Evolutionary conservation across 495 filamentous ascomycete genomes (phyloP).

Genomic region (Penicillium parvum): DNA sequence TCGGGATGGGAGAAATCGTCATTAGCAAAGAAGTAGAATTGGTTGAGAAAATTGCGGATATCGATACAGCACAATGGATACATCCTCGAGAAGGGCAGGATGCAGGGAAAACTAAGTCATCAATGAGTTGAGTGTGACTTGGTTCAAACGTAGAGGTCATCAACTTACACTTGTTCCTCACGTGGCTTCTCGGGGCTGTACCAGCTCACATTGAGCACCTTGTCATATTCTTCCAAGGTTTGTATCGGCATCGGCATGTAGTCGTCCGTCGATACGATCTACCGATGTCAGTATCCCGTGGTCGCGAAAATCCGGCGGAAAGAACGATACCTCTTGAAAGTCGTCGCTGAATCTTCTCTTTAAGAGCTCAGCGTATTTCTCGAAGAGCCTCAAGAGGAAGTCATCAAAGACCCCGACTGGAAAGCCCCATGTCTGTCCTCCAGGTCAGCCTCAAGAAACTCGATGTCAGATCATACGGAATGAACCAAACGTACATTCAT

Average conservation of each 20-base stretch:
- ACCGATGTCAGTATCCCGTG: conserved; percentile 8
- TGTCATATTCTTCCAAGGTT: conserved; percentile 85
- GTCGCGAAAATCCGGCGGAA: background rate
- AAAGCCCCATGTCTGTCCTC: conserved; percentile 77
- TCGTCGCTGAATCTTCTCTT: conserved; percentile 87
- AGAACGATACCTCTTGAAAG: conserved; percentile 71
- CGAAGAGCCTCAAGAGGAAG: conserved; percentile 80
- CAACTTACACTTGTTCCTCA: conserved; percentile 68
- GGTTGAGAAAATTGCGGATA: conserved; percentile 92
- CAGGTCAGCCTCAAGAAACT: conserved; percentile 8
- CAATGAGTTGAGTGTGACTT: conserved; percentile 8
- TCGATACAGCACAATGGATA: conserved; percentile 97
- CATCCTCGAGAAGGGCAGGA: conserved; percentile 97
- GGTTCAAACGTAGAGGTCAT: background rate
- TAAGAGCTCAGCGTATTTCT: conserved; percentile 88
- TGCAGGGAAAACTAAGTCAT: conserved; percentile 69
- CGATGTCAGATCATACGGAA: background rate
- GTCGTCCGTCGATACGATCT: conserved; percentile 95
- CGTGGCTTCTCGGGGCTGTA: conserved; percentile 74
- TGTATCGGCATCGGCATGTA: conserved; percentile 99
- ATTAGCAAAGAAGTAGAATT: conserved; percentile 93
- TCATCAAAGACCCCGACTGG: conserved; percentile 73
- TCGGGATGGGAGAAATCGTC: conserved; percentile 85
- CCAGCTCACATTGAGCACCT: conserved; percentile 91
- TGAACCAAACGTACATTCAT: conserved; percentile 64